These are phyloP conservation scores for Colletotrichum eremochloae DNA, from an alignment of 2,329 filamentous ascomycete species.

Conservation along the genomic window DNA sequence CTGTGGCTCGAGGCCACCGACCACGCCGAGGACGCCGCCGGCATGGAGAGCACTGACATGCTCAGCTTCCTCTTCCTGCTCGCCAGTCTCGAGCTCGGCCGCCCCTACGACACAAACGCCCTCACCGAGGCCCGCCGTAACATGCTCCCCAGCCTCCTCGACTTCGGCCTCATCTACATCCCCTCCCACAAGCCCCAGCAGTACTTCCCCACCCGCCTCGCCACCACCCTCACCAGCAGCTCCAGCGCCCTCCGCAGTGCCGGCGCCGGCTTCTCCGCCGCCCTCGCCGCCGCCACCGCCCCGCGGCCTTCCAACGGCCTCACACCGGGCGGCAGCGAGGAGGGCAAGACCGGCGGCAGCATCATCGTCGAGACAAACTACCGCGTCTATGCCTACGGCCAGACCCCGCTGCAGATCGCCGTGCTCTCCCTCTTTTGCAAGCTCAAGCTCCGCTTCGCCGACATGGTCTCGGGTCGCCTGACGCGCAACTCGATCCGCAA, in stretches of 20 bases:
- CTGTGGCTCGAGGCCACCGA: conserved; percentile 92
- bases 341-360: conserved; percentile 71
- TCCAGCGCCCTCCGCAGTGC: conserved; percentile 78
- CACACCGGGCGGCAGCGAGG: conserved; percentile 53
- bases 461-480: conserved; percentile 92
- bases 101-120: conserved; percentile 88
- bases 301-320: conserved; percentile 49
- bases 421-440: conserved; percentile 91
- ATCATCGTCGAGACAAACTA: conserved; percentile 99
- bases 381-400: conserved; percentile 96
- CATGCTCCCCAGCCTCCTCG: conserved; percentile 90
- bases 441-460: conserved; percentile 90
- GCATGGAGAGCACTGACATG: conserved; percentile 92
- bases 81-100: conserved; percentile 90
- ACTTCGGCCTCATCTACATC: conserved; percentile 92
- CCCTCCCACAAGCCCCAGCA: conserved; percentile 69
- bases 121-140: conserved; percentile 85
- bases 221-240: conserved; percentile 88
- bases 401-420: conserved; percentile 92
- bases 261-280: conserved; percentile 76
- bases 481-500: conserved; percentile 89
- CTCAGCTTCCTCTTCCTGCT: conserved; percentile 97
- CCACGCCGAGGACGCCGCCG: conserved; percentile 66
- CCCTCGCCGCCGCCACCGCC: conserved; percentile 62
- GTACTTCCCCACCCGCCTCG: conserved; percentile 92